phyloP scores from a whole-genome alignment of 78 protist genomes.

The Dictyostelium intermedium region DNA sequence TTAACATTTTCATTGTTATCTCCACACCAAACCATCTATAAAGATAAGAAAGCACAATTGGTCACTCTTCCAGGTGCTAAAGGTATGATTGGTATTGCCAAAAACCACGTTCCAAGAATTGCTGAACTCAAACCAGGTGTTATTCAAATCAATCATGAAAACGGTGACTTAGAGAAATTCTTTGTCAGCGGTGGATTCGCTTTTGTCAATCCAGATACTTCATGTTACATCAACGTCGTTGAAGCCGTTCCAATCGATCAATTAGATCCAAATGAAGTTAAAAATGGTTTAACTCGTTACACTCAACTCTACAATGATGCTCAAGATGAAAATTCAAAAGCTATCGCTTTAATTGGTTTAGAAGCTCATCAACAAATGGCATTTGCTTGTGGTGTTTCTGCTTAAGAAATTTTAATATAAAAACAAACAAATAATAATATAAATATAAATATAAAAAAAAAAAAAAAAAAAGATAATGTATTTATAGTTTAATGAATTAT shows the following conservation, averaged over 20 bases:
- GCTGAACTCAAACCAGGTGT: conserved; percentile 82
- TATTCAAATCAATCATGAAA: conserved; percentile 54
- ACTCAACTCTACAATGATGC: conserved; percentile 79
- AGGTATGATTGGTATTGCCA: conserved; percentile 73
- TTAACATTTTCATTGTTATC: conserved; percentile 68
- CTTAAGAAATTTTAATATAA: conserved; percentile 6
- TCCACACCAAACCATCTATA: conserved; percentile 80
- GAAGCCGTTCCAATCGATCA: conserved; percentile 83
- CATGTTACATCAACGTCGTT: conserved; percentile 71
- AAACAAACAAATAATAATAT: background rate
- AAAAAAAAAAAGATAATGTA: background rate
- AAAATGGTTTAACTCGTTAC: conserved; percentile 61
- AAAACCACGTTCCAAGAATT: conserved; percentile 75
- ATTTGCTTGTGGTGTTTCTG: conserved; percentile 57
- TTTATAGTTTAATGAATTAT: background rate
- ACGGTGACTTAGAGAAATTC: conserved; percentile 62
- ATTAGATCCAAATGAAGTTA: conserved; percentile 64
- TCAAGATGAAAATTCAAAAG: conserved; percentile 37
- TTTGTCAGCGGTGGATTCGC: conserved; percentile 83
- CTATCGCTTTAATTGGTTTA: conserved; percentile 73
- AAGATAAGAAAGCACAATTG: conserved; percentile 56
- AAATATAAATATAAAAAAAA: background rate
- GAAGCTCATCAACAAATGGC: conserved; percentile 78
- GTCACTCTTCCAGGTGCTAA: conserved; percentile 79
- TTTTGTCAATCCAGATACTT: conserved; percentile 65